These are phyloP conservation scores for Suillus cothurnatus DNA, from an alignment of 768 basidiomycete species.

Conservation along the genomic window DNA sequence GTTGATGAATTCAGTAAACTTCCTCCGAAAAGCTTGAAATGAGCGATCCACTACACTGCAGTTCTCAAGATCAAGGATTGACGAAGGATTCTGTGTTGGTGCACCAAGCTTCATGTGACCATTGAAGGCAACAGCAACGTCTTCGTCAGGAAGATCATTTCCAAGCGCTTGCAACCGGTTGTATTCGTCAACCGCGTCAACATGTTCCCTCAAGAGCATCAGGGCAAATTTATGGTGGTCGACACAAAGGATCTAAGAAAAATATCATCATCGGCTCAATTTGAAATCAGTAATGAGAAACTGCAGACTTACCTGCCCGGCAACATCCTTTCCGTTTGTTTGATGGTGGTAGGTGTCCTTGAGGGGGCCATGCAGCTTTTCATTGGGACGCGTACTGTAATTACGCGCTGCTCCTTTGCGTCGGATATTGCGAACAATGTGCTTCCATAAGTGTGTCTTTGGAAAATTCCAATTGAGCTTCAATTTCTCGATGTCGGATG, in stretches of 20 bases:
- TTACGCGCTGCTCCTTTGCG: constrained; percentile 30
- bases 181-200: not conserved
- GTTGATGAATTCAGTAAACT: constrained; percentile 10
- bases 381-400: too few species aligned
- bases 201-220: constrained; percentile 9
- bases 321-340: constrained; percentile 39
- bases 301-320: constrained; percentile 26
- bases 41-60: not conserved
- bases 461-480: constrained; percentile 39
- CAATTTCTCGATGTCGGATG: constrained; percentile 6
- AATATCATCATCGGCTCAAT: not conserved
- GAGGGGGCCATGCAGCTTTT: constrained; percentile 32
- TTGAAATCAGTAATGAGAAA: not conserved
- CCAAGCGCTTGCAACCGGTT: constrained; percentile 24
- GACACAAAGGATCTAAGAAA: constrained; percentile 15
- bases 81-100: not conserved
- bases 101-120: not conserved
- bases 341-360: constrained; percentile 29
- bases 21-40: constrained; percentile 2
- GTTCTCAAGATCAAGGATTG: not conserved
- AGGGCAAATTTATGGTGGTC: constrained; percentile 14
- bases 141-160: not conserved
- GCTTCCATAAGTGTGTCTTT: constrained; percentile 36
- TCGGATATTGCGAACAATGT: constrained; percentile 35
- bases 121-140: not conserved